phyloP scores from a whole-genome alignment of 2,329 filamentous ascomycete species.

The Aureobasidium sp. region DNA sequence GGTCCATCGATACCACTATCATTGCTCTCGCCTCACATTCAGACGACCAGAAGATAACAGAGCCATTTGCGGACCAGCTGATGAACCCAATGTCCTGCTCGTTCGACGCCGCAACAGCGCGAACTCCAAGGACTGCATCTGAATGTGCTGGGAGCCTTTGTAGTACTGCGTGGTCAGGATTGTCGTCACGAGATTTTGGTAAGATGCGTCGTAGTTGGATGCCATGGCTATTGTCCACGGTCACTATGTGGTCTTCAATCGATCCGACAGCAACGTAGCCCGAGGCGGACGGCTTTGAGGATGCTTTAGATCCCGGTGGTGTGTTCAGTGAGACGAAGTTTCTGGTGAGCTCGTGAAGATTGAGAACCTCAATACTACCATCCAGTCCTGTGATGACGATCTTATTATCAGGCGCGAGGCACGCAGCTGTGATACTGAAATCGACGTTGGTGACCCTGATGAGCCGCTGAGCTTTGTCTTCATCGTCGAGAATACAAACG shows the following conservation, averaged over 20 bases:
- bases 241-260: constrained; percentile 21
- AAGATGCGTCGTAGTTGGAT: constrained; percentile 44
- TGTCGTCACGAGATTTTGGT: constrained; percentile 9
- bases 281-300: neutral
- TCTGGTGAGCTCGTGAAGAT: constrained; percentile 26
- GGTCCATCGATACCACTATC: constrained; percentile 62
- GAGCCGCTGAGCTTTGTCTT: constrained; percentile 62
- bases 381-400: constrained; percentile 63
- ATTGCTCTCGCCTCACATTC: constrained; percentile 60
- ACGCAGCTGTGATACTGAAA: constrained; percentile 61
- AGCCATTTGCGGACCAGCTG: constrained; percentile 79
- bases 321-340: neutral
- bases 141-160: constrained; percentile 48
- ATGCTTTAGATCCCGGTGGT: neutral
- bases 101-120: constrained; percentile 53
- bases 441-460: constrained; percentile 56
- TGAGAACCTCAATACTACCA: constrained; percentile 44
- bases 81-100: constrained; percentile 63
- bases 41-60: constrained; percentile 72
- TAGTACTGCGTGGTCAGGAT: constrained; percentile 13
- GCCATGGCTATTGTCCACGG: constrained; percentile 65
- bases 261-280: constrained; percentile 14
- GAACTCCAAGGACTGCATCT: constrained; percentile 61
- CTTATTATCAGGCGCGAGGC: constrained; percentile 47
- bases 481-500: constrained; percentile 80